Evolutionary conservation across 1,284 basidiomycete genomes (phyloP).

Genomic region (Pyrrhoderma noxium): DNA sequence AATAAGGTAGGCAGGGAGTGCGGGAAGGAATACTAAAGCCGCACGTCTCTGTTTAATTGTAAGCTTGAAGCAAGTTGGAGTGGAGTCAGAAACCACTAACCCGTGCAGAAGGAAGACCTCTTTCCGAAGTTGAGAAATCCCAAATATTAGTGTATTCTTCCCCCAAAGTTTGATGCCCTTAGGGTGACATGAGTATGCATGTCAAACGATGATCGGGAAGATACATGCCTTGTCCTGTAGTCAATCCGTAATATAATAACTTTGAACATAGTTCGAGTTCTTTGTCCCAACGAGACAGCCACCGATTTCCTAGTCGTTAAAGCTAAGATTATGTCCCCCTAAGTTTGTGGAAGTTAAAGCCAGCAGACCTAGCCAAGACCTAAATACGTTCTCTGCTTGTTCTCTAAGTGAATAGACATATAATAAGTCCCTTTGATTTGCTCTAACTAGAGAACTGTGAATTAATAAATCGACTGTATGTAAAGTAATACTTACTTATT

Average conservation of each 20-base stretch:
- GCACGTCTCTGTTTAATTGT: constrained; percentile 30
- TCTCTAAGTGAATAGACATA: constrained; percentile 72
- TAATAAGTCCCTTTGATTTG: constrained; percentile 79
- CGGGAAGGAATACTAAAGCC: constrained; percentile 58
- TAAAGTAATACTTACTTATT: constrained; percentile 53
- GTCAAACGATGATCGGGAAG: constrained; percentile 10
- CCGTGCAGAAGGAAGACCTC: constrained; percentile 35
- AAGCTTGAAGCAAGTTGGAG: neutral
- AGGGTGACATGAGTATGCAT: neutral
- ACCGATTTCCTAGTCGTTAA: constrained; percentile 69
- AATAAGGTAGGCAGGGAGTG: constrained; percentile 54
- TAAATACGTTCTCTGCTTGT: constrained; percentile 66
- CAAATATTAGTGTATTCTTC: constrained; percentile 90
- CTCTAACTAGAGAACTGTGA: constrained; percentile 50
- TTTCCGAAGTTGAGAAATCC: constrained; percentile 46
- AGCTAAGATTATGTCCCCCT: neutral
- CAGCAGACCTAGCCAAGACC: constrained; percentile 69
- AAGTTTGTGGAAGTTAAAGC: neutral
- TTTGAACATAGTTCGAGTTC: constrained; percentile 71
- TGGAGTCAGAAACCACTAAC: constrained; percentile 6
- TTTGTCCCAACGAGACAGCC: constrained; percentile 76
- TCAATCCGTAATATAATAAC: constrained; percentile 68
- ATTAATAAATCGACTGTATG: neutral
- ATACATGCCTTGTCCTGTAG: constrained; percentile 62
- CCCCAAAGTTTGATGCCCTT: constrained; percentile 77